A percentile compares a stretch with the other conserved stretches of the same genome.
phyloP scores from a whole-genome alignment of 345 rosid genomes.

The Aurinia saxatilis region DNA sequence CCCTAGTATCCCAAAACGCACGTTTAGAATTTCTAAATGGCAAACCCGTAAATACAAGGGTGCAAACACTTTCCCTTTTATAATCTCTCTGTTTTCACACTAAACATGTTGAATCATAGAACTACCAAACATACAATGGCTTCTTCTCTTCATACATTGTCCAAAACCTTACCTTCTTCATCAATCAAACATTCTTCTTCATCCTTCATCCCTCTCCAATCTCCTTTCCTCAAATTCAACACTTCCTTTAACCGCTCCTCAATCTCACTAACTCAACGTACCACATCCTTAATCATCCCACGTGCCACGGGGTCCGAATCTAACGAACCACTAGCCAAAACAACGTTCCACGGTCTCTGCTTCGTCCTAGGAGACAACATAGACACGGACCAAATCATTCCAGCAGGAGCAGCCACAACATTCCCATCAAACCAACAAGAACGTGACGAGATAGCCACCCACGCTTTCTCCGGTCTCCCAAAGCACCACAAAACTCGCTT shows the following conservation, averaged over 20 bases:
- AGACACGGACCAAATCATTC: slow-evolving; percentile 91
- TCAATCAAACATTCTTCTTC: neutral
- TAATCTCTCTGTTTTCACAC: neutral
- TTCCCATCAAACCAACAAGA: slow-evolving; percentile 80
- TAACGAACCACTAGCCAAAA: slow-evolving; percentile 6
- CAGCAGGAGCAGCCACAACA: slow-evolving; percentile 57
- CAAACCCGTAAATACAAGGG: slow-evolving; percentile 7
- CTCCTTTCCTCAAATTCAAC: slow-evolving; percentile 8
- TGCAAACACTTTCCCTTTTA: neutral
- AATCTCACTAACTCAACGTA: slow-evolving; percentile 10
- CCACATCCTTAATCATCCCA: slow-evolving; percentile 2
- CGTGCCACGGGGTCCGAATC: neutral
- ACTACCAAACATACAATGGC: slow-evolving; percentile 18
- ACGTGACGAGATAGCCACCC: slow-evolving; percentile 69
- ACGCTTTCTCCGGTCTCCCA: slow-evolving; percentile 84
- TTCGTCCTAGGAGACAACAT: slow-evolving; percentile 83
- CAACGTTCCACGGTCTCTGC: slow-evolving; percentile 71
- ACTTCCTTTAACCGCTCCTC: neutral
- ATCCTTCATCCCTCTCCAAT: neutral
- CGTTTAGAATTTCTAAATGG: slow-evolving; percentile 17
- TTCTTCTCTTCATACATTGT: slow-evolving; percentile 18
- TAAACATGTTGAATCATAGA: neutral
- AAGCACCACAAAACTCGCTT: slow-evolving; percentile 49
- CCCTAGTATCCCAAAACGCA: slow-evolving; percentile 13
- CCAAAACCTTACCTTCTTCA: slow-evolving; percentile 11